Conservation (phyloP, 1,284 basidiomycete species). For the Phenoliferia sp. region DNA sequence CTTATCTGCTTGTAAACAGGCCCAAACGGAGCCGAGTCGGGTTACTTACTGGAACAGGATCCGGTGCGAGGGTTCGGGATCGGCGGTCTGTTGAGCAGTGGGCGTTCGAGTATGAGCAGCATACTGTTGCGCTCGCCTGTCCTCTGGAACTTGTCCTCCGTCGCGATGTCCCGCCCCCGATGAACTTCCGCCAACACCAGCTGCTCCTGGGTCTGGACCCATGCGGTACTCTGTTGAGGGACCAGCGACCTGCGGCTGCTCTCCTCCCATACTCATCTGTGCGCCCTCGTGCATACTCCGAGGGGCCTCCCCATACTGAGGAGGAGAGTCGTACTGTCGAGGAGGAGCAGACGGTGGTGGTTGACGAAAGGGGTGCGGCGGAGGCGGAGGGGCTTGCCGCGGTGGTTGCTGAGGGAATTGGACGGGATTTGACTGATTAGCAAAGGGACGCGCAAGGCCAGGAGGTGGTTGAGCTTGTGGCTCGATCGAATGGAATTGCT, state of each 20-base stretch:
- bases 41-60: constrained; percentile 12
- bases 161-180: background rate
- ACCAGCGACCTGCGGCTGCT: background rate
- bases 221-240: background rate
- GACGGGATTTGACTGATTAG: too few species aligned
- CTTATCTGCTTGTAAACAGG: background rate
- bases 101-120: background rate
- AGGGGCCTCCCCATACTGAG: background rate
- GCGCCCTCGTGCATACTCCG: background rate
- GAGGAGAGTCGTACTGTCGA: background rate
- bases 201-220: too few species aligned
- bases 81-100: background rate
- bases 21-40: background rate
- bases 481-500: too few species aligned
- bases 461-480: too few species aligned
- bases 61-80: constrained; percentile 6
- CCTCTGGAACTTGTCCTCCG: background rate
- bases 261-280: too few species aligned
- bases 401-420: too few species aligned
- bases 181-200: background rate
- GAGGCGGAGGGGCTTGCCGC: background rate
- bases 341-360: background rate
- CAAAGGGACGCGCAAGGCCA: too few species aligned
- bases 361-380: background rate
- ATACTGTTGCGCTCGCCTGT: background rate